These are phyloP conservation scores for Agrocybe pediades DNA, from an alignment of 768 basidiomycete species.

Conservation along the genomic window DNA sequence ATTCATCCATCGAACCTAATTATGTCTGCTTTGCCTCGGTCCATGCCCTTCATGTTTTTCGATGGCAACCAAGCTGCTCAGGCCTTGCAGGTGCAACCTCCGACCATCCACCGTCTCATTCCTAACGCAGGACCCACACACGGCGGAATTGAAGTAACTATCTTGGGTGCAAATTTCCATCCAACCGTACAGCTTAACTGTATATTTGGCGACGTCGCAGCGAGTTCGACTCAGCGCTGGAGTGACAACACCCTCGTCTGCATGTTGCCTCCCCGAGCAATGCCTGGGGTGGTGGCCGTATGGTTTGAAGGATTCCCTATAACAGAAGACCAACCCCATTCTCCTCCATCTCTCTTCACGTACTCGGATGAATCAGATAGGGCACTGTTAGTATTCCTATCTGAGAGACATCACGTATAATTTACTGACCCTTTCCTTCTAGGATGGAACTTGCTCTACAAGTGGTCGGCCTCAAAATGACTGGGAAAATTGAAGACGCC, in stretches of 20 bases:
- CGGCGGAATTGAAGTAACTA: constrained; percentile 93
- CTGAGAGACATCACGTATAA: constrained; percentile 8
- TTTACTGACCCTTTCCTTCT: constrained; percentile 11
- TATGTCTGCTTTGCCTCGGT: constrained; percentile 26
- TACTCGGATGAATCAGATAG: constrained; percentile 91
- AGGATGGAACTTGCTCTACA: constrained; percentile 97
- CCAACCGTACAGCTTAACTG: constrained; percentile 70
- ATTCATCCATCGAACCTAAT: constrained; percentile 16
- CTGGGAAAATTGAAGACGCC: constrained; percentile 91
- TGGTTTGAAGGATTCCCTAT: constrained; percentile 81
- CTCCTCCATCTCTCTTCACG: constrained; percentile 72
- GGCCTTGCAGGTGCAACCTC: constrained; percentile 51
- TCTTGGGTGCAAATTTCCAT: constrained; percentile 91
- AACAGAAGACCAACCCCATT: constrained; percentile 49
- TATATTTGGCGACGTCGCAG: constrained; percentile 81
- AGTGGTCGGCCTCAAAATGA: constrained; percentile 96
- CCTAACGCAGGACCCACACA: constrained; percentile 84
- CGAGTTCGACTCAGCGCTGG: constrained; percentile 88
- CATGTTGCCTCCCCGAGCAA: constrained; percentile 78
- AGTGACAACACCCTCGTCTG: constrained; percentile 93
- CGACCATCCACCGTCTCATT: constrained; percentile 84
- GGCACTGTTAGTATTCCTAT: constrained; percentile 65
- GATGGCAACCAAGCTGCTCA: constrained; percentile 50
- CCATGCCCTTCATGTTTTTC: constrained; percentile 65
- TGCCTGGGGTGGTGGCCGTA: constrained; percentile 86